These are phyloP conservation scores for Mrakiaceae sp. DNA, from an alignment of 1,284 basidiomycete species.

Conservation along the genomic window DNA sequence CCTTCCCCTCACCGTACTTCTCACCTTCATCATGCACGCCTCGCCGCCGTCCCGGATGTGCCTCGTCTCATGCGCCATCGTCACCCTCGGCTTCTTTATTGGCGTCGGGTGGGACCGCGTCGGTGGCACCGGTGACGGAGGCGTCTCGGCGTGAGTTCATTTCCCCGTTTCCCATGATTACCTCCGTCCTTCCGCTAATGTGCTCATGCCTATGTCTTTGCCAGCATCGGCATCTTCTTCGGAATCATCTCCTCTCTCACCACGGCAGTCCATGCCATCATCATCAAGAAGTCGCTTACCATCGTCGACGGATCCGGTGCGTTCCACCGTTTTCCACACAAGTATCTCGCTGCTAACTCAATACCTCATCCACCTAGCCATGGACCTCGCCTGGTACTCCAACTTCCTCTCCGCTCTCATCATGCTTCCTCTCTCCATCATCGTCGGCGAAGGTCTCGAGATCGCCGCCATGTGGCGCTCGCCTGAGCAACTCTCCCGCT, in stretches of 20 bases:
- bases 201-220: not conserved
- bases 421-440: slow-evolving; percentile 52
- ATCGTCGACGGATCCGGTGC: slow-evolving; percentile 54
- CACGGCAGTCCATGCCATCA: slow-evolving; percentile 69
- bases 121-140: not conserved
- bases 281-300: slow-evolving; percentile 64
- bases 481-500: slow-evolving; percentile 48
- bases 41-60: slow-evolving; percentile 14
- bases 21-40: slow-evolving; percentile 22
- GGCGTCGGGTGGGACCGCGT: slow-evolving; percentile 15
- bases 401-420: slow-evolving; percentile 57
- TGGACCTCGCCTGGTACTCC: slow-evolving; percentile 72
- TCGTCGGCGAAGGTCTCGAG: slow-evolving; percentile 57
- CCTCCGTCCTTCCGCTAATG: not conserved
- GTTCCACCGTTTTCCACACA: no score
- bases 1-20: slow-evolving; percentile 22
- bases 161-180: not conserved
- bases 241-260: slow-evolving; percentile 65
- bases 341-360: no score
- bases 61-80: slow-evolving; percentile 16
- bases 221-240: slow-evolving; percentile 50
- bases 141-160: not conserved
- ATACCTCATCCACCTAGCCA: slow-evolving; percentile 33
- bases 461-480: slow-evolving; percentile 47
- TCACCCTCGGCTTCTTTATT: slow-evolving; percentile 18